These are phyloP conservation scores for Byssochlamys sp. DNA, from an alignment of 2,329 filamentous ascomycete genomes.

Conservation along the genomic window DNA sequence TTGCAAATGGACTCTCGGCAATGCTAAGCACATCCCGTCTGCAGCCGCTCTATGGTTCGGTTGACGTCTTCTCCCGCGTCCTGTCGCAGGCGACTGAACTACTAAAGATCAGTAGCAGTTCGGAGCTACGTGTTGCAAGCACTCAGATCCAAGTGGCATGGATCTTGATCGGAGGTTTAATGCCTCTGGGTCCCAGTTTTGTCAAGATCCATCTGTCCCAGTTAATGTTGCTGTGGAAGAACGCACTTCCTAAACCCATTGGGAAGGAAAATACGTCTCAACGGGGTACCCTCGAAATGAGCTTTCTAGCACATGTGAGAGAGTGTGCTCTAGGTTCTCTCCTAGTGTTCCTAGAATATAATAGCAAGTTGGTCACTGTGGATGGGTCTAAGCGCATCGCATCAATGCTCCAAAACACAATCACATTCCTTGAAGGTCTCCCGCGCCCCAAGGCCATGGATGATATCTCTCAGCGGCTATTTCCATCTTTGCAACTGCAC, in stretches of 20 bases:
- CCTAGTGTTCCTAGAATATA: slow-evolving; percentile 84
- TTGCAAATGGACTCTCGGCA: slow-evolving; percentile 82
- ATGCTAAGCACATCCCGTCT: slow-evolving; percentile 80
- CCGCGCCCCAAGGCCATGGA: slow-evolving; percentile 76
- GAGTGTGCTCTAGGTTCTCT: slow-evolving; percentile 90
- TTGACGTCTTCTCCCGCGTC: slow-evolving; percentile 88
- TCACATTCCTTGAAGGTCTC: slow-evolving; percentile 74
- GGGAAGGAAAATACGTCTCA: slow-evolving; percentile 81
- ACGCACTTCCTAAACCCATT: slow-evolving; percentile 87
- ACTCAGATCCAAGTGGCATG: slow-evolving; percentile 96
- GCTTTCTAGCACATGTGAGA: slow-evolving; percentile 84
- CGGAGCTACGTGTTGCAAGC: slow-evolving; percentile 78
- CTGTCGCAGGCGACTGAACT: slow-evolving; percentile 83
- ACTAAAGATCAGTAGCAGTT: slow-evolving; percentile 83
- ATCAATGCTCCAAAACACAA: slow-evolving; percentile 89
- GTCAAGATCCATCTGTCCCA: slow-evolving; percentile 97
- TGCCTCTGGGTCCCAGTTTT: slow-evolving; percentile 94
- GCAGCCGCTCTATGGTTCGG: slow-evolving; percentile 84
- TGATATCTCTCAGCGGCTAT: slow-evolving; percentile 73
- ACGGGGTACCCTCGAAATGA: slow-evolving; percentile 75
- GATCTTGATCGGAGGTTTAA: slow-evolving; percentile 90
- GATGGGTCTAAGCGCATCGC: slow-evolving; percentile 90
- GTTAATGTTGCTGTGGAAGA: slow-evolving; percentile 89
- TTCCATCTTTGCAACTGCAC: slow-evolving; percentile 74
- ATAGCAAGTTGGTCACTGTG: slow-evolving; percentile 78